Evolutionary conservation across 202 grass and related monocot species (phyloP).

Genomic region (Eragrostis tef): DNA sequence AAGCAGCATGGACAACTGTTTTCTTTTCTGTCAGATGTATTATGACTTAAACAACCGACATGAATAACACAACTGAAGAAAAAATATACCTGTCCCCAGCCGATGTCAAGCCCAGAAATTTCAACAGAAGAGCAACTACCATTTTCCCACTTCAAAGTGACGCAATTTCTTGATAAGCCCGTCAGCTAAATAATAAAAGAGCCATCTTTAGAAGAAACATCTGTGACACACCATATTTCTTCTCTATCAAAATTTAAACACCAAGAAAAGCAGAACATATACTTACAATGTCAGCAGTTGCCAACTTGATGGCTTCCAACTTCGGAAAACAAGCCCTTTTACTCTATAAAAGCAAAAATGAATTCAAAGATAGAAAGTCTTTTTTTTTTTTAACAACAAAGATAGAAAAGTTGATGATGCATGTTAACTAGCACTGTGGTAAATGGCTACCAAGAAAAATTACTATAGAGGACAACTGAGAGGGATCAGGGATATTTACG

Average conservation of each 20-base stretch:
- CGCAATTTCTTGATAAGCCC: slow-evolving; percentile 63
- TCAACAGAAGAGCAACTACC: slow-evolving; percentile 76
- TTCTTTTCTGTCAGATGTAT: not conserved
- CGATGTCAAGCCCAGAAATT: slow-evolving; percentile 94
- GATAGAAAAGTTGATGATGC: slow-evolving; percentile 4
- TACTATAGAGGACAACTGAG: not conserved
- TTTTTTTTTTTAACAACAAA: not conserved
- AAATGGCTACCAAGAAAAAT: slow-evolving; percentile 16
- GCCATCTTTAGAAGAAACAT: slow-evolving; percentile 36
- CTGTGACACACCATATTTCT: not conserved
- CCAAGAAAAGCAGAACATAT: slow-evolving; percentile 2
- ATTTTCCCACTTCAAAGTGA: slow-evolving; percentile 81
- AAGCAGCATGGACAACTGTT: slow-evolving; percentile 5
- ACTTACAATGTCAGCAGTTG: slow-evolving; percentile 90
- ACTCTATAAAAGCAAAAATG: slow-evolving; percentile 58
- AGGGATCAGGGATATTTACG: slow-evolving; percentile 11
- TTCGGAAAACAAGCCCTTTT: slow-evolving; percentile 88
- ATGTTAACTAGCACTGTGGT: slow-evolving; percentile 12
- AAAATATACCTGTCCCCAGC: slow-evolving; percentile 88
- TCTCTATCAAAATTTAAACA: slow-evolving; percentile 22
- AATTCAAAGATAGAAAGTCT: slow-evolving; percentile 14
- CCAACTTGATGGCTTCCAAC: slow-evolving; percentile 89
- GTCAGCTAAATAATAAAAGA: slow-evolving; percentile 67
- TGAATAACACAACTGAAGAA: slow-evolving; percentile 21
- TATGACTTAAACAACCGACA: not conserved